Conservation (phyloP, 2,329 filamentous ascomycete genomes). For the Metarhizium anisopliae region DNA sequence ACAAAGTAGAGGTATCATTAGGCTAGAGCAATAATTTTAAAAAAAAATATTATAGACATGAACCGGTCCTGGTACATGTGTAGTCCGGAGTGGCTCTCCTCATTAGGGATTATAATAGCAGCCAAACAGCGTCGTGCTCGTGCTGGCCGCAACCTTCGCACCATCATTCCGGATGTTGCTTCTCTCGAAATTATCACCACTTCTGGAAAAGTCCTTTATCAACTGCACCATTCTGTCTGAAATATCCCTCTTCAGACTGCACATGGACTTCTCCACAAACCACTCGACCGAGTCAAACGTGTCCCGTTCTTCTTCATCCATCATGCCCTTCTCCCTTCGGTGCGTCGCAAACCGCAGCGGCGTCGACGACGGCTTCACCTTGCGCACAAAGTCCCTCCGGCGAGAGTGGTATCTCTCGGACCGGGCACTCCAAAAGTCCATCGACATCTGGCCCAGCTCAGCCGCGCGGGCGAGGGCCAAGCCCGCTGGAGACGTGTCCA, state of each 20-base stretch:
- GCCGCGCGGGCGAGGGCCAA: slow-evolving; percentile 23
- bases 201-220: slow-evolving; percentile 4
- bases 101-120: background rate
- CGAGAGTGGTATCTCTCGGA: slow-evolving; percentile 27
- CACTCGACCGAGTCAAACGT: slow-evolving; percentile 21
- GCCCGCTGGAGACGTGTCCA: slow-evolving; percentile 21
- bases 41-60: no score
- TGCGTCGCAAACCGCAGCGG: slow-evolving; percentile 31
- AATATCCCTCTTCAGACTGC: background rate
- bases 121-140: background rate
- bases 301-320: slow-evolving; percentile 28
- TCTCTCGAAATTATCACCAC: background rate
- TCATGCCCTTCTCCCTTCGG: slow-evolving; percentile 15
- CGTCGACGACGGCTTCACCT: slow-evolving; percentile 25
- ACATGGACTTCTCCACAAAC: slow-evolving; percentile 7
- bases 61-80: no score
- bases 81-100: no score
- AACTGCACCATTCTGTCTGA: slow-evolving; percentile 4
- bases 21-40: no score
- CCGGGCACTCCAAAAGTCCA: slow-evolving; percentile 32
- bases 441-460: slow-evolving; percentile 31
- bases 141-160: background rate
- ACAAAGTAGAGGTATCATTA: background rate
- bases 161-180: background rate
- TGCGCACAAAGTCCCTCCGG: slow-evolving; percentile 30